Conservation (phyloP, 148 eudicot species). For the Camellia granthamiana region DNA sequence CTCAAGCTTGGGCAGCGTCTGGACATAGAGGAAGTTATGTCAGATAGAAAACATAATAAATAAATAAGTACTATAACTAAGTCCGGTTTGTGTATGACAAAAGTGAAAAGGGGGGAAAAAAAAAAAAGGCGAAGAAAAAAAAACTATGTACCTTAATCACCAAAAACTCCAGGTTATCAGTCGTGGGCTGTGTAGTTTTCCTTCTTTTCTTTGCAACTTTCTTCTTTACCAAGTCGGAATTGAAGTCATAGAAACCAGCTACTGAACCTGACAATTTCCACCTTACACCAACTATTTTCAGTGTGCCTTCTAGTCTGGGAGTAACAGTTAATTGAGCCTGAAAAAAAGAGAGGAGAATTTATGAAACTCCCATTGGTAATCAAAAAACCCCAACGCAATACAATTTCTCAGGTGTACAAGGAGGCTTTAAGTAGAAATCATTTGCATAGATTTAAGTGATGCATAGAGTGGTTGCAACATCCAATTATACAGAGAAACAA, state of each 20-base stretch:
- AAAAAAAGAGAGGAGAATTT: slow-evolving; percentile 9
- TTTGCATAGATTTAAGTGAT: background rate
- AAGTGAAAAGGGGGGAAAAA: background rate
- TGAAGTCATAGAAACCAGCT: slow-evolving; percentile 66
- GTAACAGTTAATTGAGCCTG: slow-evolving; percentile 80
- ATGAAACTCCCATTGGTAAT: too few species aligned
- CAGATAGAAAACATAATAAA: background rate
- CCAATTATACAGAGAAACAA: too few species aligned
- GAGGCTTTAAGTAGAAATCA: background rate
- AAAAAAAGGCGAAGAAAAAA: background rate
- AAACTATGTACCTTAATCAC: slow-evolving; percentile 68
- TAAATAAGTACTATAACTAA: background rate
- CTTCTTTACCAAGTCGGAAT: slow-evolving; percentile 48
- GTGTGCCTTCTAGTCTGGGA: slow-evolving; percentile 74
- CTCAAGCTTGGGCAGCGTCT: slow-evolving; percentile 86
- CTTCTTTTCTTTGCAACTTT: slow-evolving; percentile 42
- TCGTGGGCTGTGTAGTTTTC: slow-evolving; percentile 43
- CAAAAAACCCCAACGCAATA: too few species aligned
- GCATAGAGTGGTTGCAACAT: too few species aligned
- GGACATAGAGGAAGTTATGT: slow-evolving; percentile 25
- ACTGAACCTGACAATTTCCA: slow-evolving; percentile 94
- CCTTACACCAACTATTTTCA: slow-evolving; percentile 78
- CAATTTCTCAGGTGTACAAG: background rate
- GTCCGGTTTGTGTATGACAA: background rate
- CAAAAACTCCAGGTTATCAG: slow-evolving; percentile 59